Evolutionary conservation across 305 asterid genomes (phyloP).

Genomic region (Plantago coronopus): DNA sequence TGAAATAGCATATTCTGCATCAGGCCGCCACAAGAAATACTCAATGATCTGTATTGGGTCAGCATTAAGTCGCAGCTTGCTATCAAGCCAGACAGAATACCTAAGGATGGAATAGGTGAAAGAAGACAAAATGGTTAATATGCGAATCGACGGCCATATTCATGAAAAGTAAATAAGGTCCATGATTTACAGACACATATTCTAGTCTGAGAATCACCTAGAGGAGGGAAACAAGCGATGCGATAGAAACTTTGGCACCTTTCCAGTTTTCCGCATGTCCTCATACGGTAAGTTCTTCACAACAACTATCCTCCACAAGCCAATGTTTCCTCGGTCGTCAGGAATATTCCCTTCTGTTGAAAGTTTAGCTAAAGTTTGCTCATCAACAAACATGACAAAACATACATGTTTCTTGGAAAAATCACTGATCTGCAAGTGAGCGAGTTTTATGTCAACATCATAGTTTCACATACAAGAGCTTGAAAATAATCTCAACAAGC

Average conservation of each 20-base stretch:
- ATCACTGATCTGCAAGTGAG: constrained; percentile 75
- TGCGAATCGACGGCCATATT: constrained; percentile 4
- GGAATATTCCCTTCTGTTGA: constrained; percentile 67
- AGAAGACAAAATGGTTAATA: constrained; percentile 15
- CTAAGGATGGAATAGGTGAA: constrained; percentile 33
- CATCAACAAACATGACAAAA: constrained; percentile 88
- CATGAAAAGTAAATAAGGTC: constrained; percentile 13
- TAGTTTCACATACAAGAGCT: not conserved
- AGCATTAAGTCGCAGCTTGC: constrained; percentile 80
- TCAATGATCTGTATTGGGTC: constrained; percentile 87
- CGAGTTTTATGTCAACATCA: constrained; percentile 12
- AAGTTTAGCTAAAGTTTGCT: constrained; percentile 62
- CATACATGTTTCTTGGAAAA: constrained; percentile 80
- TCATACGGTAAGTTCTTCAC: constrained; percentile 73
- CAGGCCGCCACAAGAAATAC: constrained; percentile 69
- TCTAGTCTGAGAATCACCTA: constrained; percentile 54
- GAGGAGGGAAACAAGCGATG: constrained; percentile 95
- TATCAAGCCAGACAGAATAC: constrained; percentile 94
- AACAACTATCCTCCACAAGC: constrained; percentile 78
- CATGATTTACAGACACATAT: constrained; percentile 13
- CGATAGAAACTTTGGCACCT: constrained; percentile 85
- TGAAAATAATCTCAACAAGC: not conserved
- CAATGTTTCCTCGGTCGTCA: constrained; percentile 66
- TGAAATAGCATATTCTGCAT: constrained; percentile 86
- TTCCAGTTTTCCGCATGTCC: constrained; percentile 86